Conservation (phyloP, 768 basidiomycete species). For the Arthromyces matolae region DNA sequence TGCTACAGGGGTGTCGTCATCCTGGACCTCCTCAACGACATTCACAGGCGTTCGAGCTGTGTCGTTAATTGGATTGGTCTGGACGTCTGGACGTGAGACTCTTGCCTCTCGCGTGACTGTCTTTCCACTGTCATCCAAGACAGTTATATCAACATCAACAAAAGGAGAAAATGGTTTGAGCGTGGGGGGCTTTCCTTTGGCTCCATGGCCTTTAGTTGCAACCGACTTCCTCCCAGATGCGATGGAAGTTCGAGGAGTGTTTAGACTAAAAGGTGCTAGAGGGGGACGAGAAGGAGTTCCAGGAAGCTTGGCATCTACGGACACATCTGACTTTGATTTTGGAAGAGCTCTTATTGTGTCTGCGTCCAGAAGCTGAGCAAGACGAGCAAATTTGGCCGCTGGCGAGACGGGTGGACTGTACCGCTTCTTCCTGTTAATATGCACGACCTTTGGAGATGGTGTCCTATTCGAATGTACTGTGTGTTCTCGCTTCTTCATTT, state of each 20-base stretch:
- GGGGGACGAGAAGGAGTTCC: constrained; percentile 30
- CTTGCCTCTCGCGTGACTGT: constrained; percentile 60
- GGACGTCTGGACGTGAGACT: constrained; percentile 43
- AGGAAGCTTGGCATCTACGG: constrained; percentile 4
- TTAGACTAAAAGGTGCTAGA: constrained; percentile 27
- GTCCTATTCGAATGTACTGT: constrained; percentile 27
- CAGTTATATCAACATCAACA: constrained; percentile 63
- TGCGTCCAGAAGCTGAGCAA: constrained; percentile 30
- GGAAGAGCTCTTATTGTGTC: constrained; percentile 7
- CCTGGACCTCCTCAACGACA: constrained; percentile 14
- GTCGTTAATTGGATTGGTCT: constrained; percentile 28
- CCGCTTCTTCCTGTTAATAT: constrained; percentile 38
- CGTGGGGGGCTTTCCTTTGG: constrained; percentile 29
- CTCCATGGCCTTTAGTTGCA: constrained; percentile 21
- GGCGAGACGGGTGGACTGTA: constrained; percentile 35
- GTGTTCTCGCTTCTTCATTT: constrained; percentile 48
- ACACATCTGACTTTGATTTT: constrained; percentile 17
- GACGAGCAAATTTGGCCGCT: constrained; percentile 24
- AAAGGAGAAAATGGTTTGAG: constrained; percentile 41
- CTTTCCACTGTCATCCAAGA: constrained; percentile 58
- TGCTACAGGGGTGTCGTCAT: constrained; percentile 21
- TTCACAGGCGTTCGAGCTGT: neutral
- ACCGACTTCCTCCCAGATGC: constrained; percentile 17
- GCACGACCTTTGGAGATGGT: constrained; percentile 36
- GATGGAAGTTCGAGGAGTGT: constrained; percentile 37